Percentiles rank a stretch among this genome's conserved stretches.
Conservation (phyloP, 1,284 basidiomycete genomes). For the Vanrija humicola region DNA sequence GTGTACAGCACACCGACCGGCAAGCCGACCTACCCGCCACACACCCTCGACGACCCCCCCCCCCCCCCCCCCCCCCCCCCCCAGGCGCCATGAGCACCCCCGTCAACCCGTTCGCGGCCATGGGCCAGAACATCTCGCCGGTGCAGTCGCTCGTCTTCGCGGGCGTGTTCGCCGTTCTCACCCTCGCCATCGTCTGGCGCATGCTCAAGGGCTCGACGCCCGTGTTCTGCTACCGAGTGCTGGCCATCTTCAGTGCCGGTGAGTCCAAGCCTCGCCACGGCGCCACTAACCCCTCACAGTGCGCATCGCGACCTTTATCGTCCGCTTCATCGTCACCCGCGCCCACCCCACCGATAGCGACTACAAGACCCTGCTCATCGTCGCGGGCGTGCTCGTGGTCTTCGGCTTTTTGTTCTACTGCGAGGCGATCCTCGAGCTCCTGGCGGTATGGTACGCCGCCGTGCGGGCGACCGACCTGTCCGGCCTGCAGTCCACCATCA, state of each 20-base stretch:
- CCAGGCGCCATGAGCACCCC: no score
- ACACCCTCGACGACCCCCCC: no score
- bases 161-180: not conserved
- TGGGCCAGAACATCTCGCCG: no score
- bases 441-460: constrained; percentile 4
- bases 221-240: not conserved
- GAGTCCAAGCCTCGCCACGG: not conserved
- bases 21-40: no score
- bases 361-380: constrained; percentile 7
- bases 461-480: not conserved
- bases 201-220: not conserved
- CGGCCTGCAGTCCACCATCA: not conserved
- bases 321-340: not conserved
- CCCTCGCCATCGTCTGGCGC: not conserved
- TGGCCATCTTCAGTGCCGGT: constrained; percentile 1
- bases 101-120: no score
- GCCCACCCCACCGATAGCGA: not conserved
- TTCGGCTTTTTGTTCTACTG: constrained; percentile 9
- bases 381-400: constrained; percentile 4
- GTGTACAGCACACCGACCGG: no score
- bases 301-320: constrained; percentile 6
- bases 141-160: not conserved
- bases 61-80: no score
- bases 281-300: not conserved
- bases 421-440: constrained; percentile 5